Evolutionary conservation across 352 stramenopile species (phyloP).

Genomic region (Phytophthora capsici): DNA sequence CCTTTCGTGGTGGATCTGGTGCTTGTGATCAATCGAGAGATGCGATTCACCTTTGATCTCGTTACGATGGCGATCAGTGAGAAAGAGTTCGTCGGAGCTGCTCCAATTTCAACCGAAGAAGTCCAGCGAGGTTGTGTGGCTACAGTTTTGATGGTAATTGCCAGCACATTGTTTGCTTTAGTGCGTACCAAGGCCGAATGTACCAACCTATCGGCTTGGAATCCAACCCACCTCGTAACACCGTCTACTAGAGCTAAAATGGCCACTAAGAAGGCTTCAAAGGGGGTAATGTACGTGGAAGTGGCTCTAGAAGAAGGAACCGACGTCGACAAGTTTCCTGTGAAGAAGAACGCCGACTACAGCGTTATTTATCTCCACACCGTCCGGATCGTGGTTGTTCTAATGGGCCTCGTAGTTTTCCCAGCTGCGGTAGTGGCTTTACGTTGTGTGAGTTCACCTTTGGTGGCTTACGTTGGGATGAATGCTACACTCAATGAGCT

Average conservation of each 20-base stretch:
- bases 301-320: constrained; percentile 15
- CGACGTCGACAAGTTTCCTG: neutral
- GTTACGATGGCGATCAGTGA: constrained; percentile 20
- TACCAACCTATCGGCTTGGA: constrained; percentile 17
- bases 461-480: constrained; percentile 14
- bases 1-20: constrained; percentile 45
- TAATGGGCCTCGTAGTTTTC: constrained; percentile 1
- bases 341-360: neutral
- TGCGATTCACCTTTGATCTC: constrained; percentile 51
- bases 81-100: constrained; percentile 40
- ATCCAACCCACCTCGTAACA: constrained; percentile 16
- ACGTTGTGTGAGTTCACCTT: constrained; percentile 6
- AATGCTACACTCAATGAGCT: constrained; percentile 27
- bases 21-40: constrained; percentile 41
- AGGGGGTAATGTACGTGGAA: constrained; percentile 10
- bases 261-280: neutral
- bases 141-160: constrained; percentile 16
- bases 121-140: constrained; percentile 37
- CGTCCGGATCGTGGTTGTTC: neutral
- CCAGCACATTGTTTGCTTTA: constrained; percentile 9
- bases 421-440: constrained; percentile 16
- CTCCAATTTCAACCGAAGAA: constrained; percentile 32
- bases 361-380: neutral
- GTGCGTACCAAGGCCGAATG: constrained; percentile 7
- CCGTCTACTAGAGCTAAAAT: neutral